Percentiles rank a stretch among this genome's conserved stretches.
Conservation (phyloP, 768 basidiomycete species). For the Strobilomyces dryophilus region DNA sequence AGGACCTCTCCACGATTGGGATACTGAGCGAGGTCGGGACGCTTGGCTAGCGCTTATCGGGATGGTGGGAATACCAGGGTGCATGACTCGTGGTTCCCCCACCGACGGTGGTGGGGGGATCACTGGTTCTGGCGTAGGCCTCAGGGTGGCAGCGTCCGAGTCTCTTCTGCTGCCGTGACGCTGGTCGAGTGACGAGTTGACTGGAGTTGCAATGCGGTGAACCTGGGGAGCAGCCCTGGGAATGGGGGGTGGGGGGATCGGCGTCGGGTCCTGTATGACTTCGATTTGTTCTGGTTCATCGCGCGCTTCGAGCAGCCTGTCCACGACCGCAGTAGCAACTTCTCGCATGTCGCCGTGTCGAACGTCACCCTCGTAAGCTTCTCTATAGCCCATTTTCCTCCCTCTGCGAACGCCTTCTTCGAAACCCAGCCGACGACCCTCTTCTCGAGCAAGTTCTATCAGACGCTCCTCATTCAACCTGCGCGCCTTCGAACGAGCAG, state of each 20-base stretch:
- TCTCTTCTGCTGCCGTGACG: constrained; percentile 13
- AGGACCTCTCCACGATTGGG: constrained; percentile 18
- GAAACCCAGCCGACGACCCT: constrained; percentile 50
- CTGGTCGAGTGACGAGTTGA: constrained; percentile 17
- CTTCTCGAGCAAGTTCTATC: constrained; percentile 48
- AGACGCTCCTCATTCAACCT: constrained; percentile 44
- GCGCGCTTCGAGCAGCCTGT: constrained; percentile 22
- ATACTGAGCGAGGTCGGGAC: constrained; percentile 13
- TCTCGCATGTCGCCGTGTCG: constrained; percentile 16
- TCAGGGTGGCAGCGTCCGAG: constrained; percentile 6
- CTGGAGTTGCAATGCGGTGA: constrained; percentile 19
- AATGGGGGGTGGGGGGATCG: constrained; percentile 13
- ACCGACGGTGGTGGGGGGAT: constrained; percentile 4
- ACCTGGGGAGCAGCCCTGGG: constrained; percentile 23
- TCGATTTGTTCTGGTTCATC: constrained; percentile 24
- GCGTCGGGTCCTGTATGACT: constrained; percentile 9
- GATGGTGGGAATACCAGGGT: constrained; percentile 5
- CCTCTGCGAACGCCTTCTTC: constrained; percentile 44
- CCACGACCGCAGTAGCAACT: constrained; percentile 15
- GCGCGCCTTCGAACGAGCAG: constrained; percentile 43
- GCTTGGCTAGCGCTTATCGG: constrained; percentile 11
- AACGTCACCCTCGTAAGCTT: constrained; percentile 22
- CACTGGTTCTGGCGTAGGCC: constrained; percentile 13
- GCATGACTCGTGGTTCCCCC: constrained; percentile 13
- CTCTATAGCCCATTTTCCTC: constrained; percentile 28